A percentile compares a stretch with the other conserved stretches of the same genome.
Conservation (phyloP, 352 stramenopile species). For the Thalassiosira livingstoniorum region DNA sequence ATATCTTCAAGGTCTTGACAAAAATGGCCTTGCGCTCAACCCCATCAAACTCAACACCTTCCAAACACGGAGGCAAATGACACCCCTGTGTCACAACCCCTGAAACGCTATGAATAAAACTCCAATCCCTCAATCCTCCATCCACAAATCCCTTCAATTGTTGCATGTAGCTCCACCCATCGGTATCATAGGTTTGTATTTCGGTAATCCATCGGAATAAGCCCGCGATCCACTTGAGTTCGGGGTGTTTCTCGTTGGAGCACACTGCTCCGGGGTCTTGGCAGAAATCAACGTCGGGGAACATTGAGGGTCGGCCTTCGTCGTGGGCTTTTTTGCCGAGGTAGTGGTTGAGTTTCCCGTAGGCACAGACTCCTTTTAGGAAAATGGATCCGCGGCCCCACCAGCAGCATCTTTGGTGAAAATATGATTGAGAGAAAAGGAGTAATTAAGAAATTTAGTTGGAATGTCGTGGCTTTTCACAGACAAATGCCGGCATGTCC, state of each 20-base stretch:
- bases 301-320: constrained; percentile 41
- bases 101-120: constrained; percentile 45
- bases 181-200: constrained; percentile 46
- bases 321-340: constrained; percentile 47
- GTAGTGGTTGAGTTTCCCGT: constrained; percentile 60
- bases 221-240: constrained; percentile 54
- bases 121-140: constrained; percentile 50
- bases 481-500: background rate
- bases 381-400: constrained; percentile 54
- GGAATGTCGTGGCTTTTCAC: background rate
- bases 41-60: constrained; percentile 45
- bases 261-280: constrained; percentile 40
- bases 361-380: constrained; percentile 37
- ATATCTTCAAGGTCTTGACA: constrained; percentile 44
- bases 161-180: constrained; percentile 41
- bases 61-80: constrained; percentile 42
- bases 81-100: constrained; percentile 50
- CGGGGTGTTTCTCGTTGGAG: constrained; percentile 29
- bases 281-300: constrained; percentile 54
- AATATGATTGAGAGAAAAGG: background rate
- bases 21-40: constrained; percentile 35
- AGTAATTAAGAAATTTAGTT: background rate
- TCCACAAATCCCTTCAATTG: constrained; percentile 56
- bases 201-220: constrained; percentile 53
- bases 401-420: constrained; percentile 53